Evolutionary conservation across 2,329 filamentous ascomycete species (phyloP), one percentile per base, ranked within the genome.

Genomic region (Samsoniella hepiali): DNA sequence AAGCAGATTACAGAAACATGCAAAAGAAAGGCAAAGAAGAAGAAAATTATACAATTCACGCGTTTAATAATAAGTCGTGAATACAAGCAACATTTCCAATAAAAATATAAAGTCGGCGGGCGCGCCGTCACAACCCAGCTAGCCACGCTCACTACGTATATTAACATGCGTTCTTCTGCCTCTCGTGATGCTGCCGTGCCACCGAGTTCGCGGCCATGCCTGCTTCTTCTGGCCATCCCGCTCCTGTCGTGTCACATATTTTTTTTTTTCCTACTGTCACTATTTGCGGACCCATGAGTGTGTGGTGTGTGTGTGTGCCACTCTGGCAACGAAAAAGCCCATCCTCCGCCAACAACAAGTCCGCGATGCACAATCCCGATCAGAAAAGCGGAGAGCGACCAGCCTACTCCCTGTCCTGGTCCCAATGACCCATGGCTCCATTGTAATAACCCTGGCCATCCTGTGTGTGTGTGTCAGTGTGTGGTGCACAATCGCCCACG

Each of bases 331-430:
- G 10, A 15, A 22, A 17, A 38, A 7, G n/a, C 27, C 54, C 36
- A 38, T 27, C n/a, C 38, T 56, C 38, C 7, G 54, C 22, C 38
- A 31, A 42, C 38, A 31, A 17, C 34, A 31, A 29, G 13, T 10
- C 54, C 9, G 17, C 38, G 36, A 44, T 36, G 38, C 13, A 27
- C 29, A 49, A 49, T 40, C n/a, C 42, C 40, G 55, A 58, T 58
- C 31, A 58, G 42, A 64, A 56, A 64, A 67, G 65, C 65, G 65
- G 65, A 66, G 59, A 65, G 36, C n/a, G 17, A 34, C 22, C 22
- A 32, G 27, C 29, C 17, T 13, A 11, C 27, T 32, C 32, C 27
- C 29, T 15, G 29, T 27, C 13, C 47, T 22, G 22, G 22, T 22
- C 22, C 22, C 22, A 22, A 22, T 22, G 22, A 22, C 22, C 22